phyloP scores from a whole-genome alignment of 805 yeast genomes.

The Kodamaea leandrae region DNA sequence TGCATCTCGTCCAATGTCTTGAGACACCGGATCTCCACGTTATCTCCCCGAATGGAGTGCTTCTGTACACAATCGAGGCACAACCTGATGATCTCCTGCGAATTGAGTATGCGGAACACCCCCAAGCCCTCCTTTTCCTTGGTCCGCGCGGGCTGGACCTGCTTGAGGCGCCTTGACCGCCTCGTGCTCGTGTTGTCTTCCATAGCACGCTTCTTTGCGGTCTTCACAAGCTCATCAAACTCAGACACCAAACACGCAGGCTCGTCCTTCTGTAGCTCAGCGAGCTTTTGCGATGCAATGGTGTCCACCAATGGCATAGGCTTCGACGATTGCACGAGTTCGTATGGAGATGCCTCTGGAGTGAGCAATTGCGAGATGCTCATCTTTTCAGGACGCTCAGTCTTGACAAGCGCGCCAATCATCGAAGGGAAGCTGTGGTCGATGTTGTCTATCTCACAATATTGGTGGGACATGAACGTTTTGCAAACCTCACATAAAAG shows the following conservation, averaged over 20 bases:
- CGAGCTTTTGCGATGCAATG: slow-evolving; percentile 9
- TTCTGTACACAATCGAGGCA: slow-evolving; percentile 32
- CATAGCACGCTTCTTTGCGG: slow-evolving; percentile 10
- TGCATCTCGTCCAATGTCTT: slow-evolving; percentile 9
- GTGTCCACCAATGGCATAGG: slow-evolving; percentile 2
- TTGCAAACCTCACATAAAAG: slow-evolving; percentile 49
- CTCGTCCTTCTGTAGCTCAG: slow-evolving; percentile 11
- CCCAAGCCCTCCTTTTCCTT: slow-evolving; percentile 6
- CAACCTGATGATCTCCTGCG: slow-evolving; percentile 21
- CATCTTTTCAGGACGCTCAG: slow-evolving; percentile 7
- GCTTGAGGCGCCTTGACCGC: slow-evolving; percentile 6
- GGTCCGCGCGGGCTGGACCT: neutral
- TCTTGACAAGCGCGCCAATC: slow-evolving; percentile 7
- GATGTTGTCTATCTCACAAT: slow-evolving; percentile 39
- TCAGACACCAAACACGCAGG: slow-evolving; percentile 6
- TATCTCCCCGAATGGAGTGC: slow-evolving; percentile 17
- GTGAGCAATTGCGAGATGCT: slow-evolving; percentile 28
- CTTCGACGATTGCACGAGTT: slow-evolving; percentile 2
- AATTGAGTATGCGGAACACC: slow-evolving; percentile 18
- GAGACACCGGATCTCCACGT: slow-evolving; percentile 2
- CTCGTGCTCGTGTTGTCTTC: slow-evolving; percentile 1
- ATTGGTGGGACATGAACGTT: slow-evolving; percentile 47
- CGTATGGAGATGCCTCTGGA: slow-evolving; percentile 38
- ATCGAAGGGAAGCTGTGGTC: slow-evolving; percentile 16
- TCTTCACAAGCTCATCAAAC: slow-evolving; percentile 8